Percentiles rank a stretch among this genome's conserved stretches.
These are phyloP conservation scores for Pseudopyricularia javanii DNA, from an alignment of 2,329 filamentous ascomycete species.

Conservation along the genomic window DNA sequence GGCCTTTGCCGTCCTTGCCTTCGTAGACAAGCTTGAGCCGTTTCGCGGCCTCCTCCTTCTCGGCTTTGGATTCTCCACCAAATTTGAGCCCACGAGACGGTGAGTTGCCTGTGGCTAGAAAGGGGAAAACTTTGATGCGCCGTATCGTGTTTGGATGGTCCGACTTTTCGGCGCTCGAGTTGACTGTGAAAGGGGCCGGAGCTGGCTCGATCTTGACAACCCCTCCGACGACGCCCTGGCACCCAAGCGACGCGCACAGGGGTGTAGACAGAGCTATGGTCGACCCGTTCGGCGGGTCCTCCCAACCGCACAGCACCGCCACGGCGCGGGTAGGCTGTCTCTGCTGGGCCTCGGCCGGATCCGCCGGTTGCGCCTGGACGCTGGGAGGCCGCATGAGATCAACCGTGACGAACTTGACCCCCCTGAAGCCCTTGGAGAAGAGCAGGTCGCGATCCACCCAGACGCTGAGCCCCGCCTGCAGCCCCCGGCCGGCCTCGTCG, in stretches of 20 bases:
- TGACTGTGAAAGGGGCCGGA: conserved; percentile 55
- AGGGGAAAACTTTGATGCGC: conserved; percentile 66
- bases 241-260: conserved; percentile 63
- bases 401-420: conserved; percentile 67
- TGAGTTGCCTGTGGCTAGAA: conserved; percentile 31
- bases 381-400: conserved; percentile 35
- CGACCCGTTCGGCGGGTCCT: conserved; percentile 72
- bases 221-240: conserved; percentile 65
- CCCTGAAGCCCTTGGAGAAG: conserved; percentile 58
- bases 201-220: conserved; percentile 81
- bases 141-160: conserved; percentile 1
- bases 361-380: conserved; percentile 18
- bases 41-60: conserved; percentile 65
- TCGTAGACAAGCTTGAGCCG: conserved; percentile 63
- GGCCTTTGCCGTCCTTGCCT: conserved; percentile 39
- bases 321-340: conserved; percentile 51
- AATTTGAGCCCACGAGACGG: conserved; percentile 55
- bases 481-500: not conserved
- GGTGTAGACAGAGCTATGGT: conserved; percentile 68
- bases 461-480: conserved; percentile 48
- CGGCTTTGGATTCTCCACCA: conserved; percentile 74
- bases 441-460: conserved; percentile 79
- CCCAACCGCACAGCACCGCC: conserved; percentile 66
- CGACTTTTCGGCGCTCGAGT: conserved; percentile 12
- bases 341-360: conserved; percentile 17